Evolutionary conservation across 108 stramenopile species (phyloP).

Genomic region (Nannochloropsis gaditana): DNA sequence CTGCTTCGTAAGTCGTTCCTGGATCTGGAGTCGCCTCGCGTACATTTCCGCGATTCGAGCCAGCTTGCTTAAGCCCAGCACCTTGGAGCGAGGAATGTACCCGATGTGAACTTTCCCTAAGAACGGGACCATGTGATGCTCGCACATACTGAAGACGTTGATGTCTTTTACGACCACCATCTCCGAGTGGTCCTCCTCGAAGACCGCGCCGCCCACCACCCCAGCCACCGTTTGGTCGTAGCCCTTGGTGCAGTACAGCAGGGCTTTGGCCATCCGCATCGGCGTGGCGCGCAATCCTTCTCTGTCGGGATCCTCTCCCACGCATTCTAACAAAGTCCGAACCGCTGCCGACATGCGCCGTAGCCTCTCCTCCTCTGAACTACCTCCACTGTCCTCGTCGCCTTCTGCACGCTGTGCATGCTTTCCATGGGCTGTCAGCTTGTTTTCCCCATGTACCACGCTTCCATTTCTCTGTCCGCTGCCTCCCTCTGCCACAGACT

Average conservation of each 20-base stretch:
- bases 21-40: constrained; percentile 89
- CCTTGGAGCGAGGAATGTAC: constrained; percentile 80
- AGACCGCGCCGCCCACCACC: constrained; percentile 84
- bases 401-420: no score
- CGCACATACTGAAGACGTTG: constrained; percentile 88
- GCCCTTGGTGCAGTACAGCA: constrained; percentile 83
- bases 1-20: constrained; percentile 91
- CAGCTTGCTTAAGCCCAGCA: constrained; percentile 74
- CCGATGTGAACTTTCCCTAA: constrained; percentile 88
- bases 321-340: constrained; percentile 80
- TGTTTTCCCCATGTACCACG: neutral
- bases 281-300: constrained; percentile 90
- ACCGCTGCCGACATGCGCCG: constrained; percentile 73
- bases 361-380: constrained; percentile 54
- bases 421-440: no score
- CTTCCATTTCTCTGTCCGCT: neutral
- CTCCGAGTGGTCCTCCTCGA: constrained; percentile 77
- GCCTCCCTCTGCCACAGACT: neutral
- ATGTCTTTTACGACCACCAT: constrained; percentile 97
- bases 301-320: constrained; percentile 87
- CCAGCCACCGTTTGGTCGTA: constrained; percentile 65
- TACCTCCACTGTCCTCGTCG: no score
- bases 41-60: constrained; percentile 89
- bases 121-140: constrained; percentile 99
- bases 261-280: constrained; percentile 84